A percentile compares a stretch with the other conserved stretches of the same genome.
Conservation (phyloP, 768 basidiomycete genomes). For the Lentinula boryana region DNA sequence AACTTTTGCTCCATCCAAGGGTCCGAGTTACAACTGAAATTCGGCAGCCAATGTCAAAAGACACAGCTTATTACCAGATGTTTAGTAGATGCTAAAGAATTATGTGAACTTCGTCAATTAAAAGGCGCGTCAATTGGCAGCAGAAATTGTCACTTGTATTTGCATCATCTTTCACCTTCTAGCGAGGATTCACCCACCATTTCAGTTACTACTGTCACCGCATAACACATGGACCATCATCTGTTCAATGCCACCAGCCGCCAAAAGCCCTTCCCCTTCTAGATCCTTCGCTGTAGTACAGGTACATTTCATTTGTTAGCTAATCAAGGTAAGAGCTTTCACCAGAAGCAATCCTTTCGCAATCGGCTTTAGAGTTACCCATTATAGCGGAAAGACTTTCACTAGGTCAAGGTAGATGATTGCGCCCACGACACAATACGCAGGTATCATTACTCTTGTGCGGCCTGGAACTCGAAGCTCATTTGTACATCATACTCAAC, state of each 20-base stretch:
- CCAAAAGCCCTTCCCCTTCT: neutral
- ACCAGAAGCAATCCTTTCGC: neutral
- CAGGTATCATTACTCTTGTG: neutral
- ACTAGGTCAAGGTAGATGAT: neutral
- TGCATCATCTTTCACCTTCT: neutral
- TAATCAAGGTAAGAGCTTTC: neutral
- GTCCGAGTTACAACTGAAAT: constrained; percentile 1
- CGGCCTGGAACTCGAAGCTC: neutral
- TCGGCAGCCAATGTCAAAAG: neutral
- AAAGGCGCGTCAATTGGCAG: neutral
- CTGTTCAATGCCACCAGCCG: neutral
- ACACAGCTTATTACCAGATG: neutral
- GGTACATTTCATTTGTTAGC: constrained; percentile 4
- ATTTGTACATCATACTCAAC: neutral
- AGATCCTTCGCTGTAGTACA: neutral
- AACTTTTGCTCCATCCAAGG: neutral
- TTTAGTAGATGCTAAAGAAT: neutral
- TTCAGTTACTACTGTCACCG: neutral
- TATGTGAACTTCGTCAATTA: neutral
- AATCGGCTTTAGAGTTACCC: neutral
- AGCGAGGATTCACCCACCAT: constrained; percentile 5
- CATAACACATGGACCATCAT: neutral
- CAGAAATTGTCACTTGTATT: neutral
- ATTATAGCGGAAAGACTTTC: neutral
- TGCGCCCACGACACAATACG: neutral